Evolutionary conservation across 2,329 filamentous ascomycete species (phyloP).

Genomic region (Verticillium isaacii): DNA sequence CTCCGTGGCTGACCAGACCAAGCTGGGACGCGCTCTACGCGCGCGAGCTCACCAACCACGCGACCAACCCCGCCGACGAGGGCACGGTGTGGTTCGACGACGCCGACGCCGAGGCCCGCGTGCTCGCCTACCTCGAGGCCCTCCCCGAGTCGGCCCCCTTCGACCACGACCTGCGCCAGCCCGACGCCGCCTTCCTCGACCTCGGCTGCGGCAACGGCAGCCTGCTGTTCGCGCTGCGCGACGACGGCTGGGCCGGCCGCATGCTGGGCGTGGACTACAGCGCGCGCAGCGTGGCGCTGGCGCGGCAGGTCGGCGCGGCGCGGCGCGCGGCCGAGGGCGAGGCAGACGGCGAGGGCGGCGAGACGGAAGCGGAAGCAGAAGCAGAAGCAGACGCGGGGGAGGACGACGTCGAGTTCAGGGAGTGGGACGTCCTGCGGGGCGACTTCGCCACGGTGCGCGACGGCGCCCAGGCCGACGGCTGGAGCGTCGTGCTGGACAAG

Average conservation of each 20-base stretch:
- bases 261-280: constrained; percentile 92
- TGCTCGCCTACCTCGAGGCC: constrained; percentile 61
- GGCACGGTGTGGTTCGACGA: constrained; percentile 98
- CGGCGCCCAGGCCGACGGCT: constrained; percentile 43
- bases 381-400: neutral
- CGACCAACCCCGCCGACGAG: constrained; percentile 67
- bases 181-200: constrained; percentile 64
- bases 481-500: constrained; percentile 94
- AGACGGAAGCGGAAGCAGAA: constrained; percentile 9
- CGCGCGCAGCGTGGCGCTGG: constrained; percentile 66
- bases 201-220: constrained; percentile 93
- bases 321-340: too few species aligned
- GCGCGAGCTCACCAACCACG: constrained; percentile 66
- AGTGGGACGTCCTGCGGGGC: constrained; percentile 61
- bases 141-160: constrained; percentile 12
- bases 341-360: neutral
- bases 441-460: constrained; percentile 27
- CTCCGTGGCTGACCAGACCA: constrained; percentile 26
- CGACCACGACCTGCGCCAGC: constrained; percentile 11
- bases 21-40: constrained; percentile 77
- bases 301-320: constrained; percentile 53
- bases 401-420: constrained; percentile 33
- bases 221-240: constrained; percentile 75
- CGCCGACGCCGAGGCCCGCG: constrained; percentile 77
- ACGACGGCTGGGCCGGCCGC: constrained; percentile 55